These are phyloP conservation scores for Xylaria curta DNA, from an alignment of 495 filamentous ascomycete species.

Conservation along the genomic window DNA sequence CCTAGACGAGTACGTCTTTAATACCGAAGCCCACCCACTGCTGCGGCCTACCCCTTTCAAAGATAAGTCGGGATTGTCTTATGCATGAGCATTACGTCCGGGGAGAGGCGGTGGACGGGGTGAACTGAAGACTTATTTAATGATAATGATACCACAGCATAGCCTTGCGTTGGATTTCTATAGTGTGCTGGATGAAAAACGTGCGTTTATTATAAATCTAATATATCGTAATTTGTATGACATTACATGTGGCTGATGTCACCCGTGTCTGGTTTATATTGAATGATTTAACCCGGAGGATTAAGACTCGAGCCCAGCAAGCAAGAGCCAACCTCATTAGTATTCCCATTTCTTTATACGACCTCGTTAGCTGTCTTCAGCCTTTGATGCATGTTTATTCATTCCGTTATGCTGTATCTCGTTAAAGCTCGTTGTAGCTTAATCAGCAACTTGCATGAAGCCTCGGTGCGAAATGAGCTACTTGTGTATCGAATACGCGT, in stretches of 20 bases:
- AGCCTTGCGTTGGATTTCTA: constrained; percentile 18
- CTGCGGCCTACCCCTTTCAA: constrained; percentile 44
- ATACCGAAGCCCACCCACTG: constrained; percentile 81
- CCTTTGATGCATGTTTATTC: too few species aligned
- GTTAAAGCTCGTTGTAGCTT: too few species aligned
- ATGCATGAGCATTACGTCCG: neutral
- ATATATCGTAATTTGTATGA: constrained; percentile 6
- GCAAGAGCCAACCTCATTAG: too few species aligned
- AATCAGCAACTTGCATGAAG: too few species aligned
- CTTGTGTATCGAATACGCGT: too few species aligned
- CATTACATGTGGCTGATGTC: neutral
- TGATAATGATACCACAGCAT: constrained; percentile 27
- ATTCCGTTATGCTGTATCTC: too few species aligned
- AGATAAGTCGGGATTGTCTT: neutral
- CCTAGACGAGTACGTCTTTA: constrained; percentile 61
- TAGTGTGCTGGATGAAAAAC: neutral
- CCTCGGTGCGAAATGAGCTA: too few species aligned
- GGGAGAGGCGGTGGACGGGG: neutral
- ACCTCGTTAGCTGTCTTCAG: neutral
- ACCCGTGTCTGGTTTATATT: neutral
- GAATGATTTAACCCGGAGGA: too few species aligned
- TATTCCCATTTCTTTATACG: neutral
- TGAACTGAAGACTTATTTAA: constrained; percentile 7
- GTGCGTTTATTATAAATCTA: neutral
- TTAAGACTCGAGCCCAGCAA: neutral